Percentiles rank a stretch among this genome's conserved stretches.
Evolutionary conservation across 208 protist species (phyloP).

Genomic region (Crithidia acanthocephali): DNA sequence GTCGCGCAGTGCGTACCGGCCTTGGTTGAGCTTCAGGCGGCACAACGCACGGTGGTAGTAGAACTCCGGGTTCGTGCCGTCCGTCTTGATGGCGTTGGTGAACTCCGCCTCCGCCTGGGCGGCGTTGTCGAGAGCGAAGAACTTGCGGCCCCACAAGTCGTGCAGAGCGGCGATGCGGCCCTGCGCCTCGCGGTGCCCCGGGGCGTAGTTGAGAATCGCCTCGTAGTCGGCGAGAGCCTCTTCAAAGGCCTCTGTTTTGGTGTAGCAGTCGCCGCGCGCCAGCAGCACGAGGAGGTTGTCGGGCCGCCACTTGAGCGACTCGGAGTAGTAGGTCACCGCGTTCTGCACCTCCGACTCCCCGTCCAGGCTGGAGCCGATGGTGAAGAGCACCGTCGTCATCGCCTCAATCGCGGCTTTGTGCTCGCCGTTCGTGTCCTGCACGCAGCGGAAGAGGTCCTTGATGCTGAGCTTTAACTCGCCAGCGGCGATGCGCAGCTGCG

Average conservation of each 20-base stretch:
- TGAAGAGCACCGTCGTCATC: slow-evolving; percentile 87
- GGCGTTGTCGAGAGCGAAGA: slow-evolving; percentile 53
- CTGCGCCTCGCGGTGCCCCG: slow-evolving; percentile 53
- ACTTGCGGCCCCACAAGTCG: slow-evolving; percentile 81
- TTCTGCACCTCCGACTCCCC: slow-evolving; percentile 56
- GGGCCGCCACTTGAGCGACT: slow-evolving; percentile 84
- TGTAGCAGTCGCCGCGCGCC: slow-evolving; percentile 87
- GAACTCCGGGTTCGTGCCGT: slow-evolving; percentile 70
- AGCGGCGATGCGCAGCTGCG: slow-evolving; percentile 64
- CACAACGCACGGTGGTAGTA: slow-evolving; percentile 86
- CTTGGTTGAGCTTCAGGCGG: slow-evolving; percentile 80
- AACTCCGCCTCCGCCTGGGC: slow-evolving; percentile 81
- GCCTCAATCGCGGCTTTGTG: slow-evolving; percentile 80
- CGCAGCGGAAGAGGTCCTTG: slow-evolving; percentile 82
- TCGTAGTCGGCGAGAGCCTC: slow-evolving; percentile 79
- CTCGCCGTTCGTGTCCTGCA: slow-evolving; percentile 82
- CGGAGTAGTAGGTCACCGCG: slow-evolving; percentile 86
- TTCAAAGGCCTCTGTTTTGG: slow-evolving; percentile 80
- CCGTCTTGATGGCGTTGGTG: slow-evolving; percentile 83
- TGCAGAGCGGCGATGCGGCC: slow-evolving; percentile 79
- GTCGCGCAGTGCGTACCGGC: slow-evolving; percentile 82
- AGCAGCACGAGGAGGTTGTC: slow-evolving; percentile 87
- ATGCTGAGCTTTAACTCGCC: slow-evolving; percentile 75
- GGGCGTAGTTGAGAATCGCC: slow-evolving; percentile 57
- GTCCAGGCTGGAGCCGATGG: slow-evolving; percentile 59